Base-by-base conservation (phyloP, 2,329 filamentous ascomycete genomes). In the Colletotrichum sp. region DNA sequence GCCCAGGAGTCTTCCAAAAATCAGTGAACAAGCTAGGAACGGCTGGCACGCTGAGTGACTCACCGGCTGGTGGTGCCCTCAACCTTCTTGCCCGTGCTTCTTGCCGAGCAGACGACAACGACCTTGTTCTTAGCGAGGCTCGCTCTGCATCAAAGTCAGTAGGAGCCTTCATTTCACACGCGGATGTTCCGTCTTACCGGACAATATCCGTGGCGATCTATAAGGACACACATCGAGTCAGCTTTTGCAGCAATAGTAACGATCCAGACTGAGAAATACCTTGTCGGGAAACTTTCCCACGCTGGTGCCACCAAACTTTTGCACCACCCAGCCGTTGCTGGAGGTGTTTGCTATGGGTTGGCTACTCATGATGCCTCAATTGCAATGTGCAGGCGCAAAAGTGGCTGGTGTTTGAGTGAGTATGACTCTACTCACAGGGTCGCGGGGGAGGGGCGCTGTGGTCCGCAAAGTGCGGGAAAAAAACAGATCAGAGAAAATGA, bases 21-120 rank as follows among this genome's bases (percentile, higher is more conserved):
- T 66, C 32, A 79, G 75, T 59, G 16, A 18, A 59, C 13, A 32
- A 3, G 52, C 32, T 18, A n/a, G 48, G 52, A 15, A 62, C 16
- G 55, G 34, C n/a, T 15, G 34, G 36, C 66, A 63, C 79, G 24
- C 26, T 78, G 72, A 75, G 70, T 81, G 84, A 90, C 93, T 91
- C 87, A 96, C 94, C 96, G 92, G 86, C 98, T 99, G 48, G 97
- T 99, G 75, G 97, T 99, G 77, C 97, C 97, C 80, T 98, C 95
- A 71, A 93, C 92, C 88, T 99, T 99, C 84, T 96, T 98, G 78
- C 95, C 96, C 76, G 95, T 97, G 86, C 96, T 98, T 83, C 97
- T 91, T 57, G 97, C 97, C 77, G 97, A 99, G 87, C 97, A 99
- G 74, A 99, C 96, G 73, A 99, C 94, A 72, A 96, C 96, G 78